Evolutionary conservation across 441 rosid species (phyloP).

Genomic region (Jatropha multifida): DNA sequence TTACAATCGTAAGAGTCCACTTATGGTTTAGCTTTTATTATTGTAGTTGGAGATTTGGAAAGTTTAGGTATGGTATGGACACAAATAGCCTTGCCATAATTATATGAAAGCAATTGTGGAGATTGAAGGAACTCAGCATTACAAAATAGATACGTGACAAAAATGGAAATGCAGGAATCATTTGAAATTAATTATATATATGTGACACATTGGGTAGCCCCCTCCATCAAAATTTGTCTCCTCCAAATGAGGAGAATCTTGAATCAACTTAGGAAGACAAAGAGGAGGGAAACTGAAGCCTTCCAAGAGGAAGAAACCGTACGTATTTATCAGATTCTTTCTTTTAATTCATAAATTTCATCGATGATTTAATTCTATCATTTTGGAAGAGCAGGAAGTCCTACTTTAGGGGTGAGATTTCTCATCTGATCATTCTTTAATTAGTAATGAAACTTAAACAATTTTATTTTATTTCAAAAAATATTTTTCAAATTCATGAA

Average conservation of each 20-base stretch:
- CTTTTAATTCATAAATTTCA: too few relatives aligned
- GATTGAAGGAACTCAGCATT: not conserved
- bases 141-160: not conserved
- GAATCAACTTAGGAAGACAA: not conserved
- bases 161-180: not conserved
- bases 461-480: too few relatives aligned
- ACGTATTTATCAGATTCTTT: too few relatives aligned
- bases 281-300: not conserved
- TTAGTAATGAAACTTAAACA: too few relatives aligned
- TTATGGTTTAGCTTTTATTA: not conserved
- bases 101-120: not conserved
- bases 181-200: not conserved
- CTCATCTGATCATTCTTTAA: too few relatives aligned
- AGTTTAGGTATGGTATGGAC: too few relatives aligned
- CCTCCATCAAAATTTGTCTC: not conserved
- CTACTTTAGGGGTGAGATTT: too few relatives aligned
- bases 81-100: too few relatives aligned
- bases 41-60: not conserved
- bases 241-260: constrained; percentile 6
- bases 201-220: constrained; percentile 1
- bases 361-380: too few relatives aligned
- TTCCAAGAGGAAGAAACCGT: too few relatives aligned
- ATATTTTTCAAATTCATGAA: too few relatives aligned
- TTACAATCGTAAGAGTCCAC: constrained; percentile 48
- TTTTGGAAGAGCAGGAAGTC: too few relatives aligned